Conservation (phyloP, 495 filamentous ascomycete species). For the Penicillium dipodomyicola region DNA sequence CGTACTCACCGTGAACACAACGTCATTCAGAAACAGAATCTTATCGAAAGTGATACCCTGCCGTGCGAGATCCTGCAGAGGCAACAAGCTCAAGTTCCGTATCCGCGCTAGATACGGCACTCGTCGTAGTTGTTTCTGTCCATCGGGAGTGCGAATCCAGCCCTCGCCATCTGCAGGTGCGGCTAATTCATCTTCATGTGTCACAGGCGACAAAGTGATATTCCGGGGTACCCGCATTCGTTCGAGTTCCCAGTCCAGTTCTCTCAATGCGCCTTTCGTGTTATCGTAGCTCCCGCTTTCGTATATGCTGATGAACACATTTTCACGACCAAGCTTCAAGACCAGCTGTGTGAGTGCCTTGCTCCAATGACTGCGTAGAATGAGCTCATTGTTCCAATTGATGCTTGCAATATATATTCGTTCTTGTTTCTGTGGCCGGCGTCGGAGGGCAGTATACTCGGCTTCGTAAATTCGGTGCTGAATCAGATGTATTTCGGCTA, state of each 20-base stretch:
- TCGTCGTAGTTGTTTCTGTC: constrained; percentile 55
- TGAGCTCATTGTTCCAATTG: constrained; percentile 68
- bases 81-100: constrained; percentile 56
- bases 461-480: constrained; percentile 18
- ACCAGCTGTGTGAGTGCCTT: constrained; percentile 56
- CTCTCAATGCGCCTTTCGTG: constrained; percentile 61
- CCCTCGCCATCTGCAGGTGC: constrained; percentile 41
- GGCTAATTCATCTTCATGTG: constrained; percentile 54
- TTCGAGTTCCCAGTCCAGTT: constrained; percentile 56
- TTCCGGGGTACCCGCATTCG: constrained; percentile 50
- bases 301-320: constrained; percentile 67
- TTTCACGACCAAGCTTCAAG: constrained; percentile 56
- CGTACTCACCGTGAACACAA: constrained; percentile 63
- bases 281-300: constrained; percentile 73
- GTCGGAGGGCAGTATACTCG: constrained; percentile 17
- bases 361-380: constrained; percentile 63
- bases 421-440: constrained; percentile 26
- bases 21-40: constrained; percentile 73
- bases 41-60: constrained; percentile 60
- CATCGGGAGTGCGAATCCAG: constrained; percentile 55
- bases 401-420: constrained; percentile 64
- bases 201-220: constrained; percentile 53
- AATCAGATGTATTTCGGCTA: constrained; percentile 27
- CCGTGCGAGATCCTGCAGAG: constrained; percentile 42
- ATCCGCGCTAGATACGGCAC: constrained; percentile 67